Evolutionary conservation across 306 rosid genomes (phyloP).

Genomic region (Inga leiocalycina): DNA sequence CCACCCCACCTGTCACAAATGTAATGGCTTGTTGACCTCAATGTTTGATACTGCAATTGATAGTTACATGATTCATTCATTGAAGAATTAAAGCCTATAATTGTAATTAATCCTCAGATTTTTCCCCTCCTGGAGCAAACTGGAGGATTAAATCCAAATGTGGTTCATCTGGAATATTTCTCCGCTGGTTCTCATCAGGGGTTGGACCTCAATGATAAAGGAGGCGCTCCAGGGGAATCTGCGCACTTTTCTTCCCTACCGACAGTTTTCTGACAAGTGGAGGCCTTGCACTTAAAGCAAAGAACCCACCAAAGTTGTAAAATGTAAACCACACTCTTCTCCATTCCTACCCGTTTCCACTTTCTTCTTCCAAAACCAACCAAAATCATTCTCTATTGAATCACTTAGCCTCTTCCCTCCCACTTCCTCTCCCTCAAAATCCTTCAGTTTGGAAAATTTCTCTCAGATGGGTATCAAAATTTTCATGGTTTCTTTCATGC

Average conservation of each 20-base stretch:
- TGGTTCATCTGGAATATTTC: not conserved
- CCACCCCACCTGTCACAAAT: too few species aligned
- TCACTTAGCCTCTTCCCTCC: constrained; percentile 12
- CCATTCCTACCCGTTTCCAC: not conserved
- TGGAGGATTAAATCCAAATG: not conserved
- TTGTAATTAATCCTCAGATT: not conserved
- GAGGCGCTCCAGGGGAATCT: not conserved
- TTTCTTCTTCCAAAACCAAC: not conserved
- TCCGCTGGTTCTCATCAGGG: not conserved
- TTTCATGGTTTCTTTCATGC: constrained; percentile 51
- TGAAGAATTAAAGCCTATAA: not conserved
- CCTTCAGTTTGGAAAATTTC: constrained; percentile 23
- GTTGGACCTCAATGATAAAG: not conserved
- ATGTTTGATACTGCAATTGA: not conserved
- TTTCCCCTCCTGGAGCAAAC: not conserved
- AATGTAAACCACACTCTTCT: constrained; percentile 34
- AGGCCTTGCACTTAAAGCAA: constrained; percentile 39
- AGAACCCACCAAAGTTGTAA: constrained; percentile 11
- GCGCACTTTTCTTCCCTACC: not conserved
- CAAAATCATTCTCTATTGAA: constrained; percentile 13
- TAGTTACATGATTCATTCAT: not conserved
- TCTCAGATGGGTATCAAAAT: constrained; percentile 67
- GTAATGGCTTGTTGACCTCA: too few species aligned
- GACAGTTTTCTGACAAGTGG: constrained; percentile 31
- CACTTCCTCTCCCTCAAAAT: constrained; percentile 23